These are phyloP conservation scores for Annulohypoxylon bovei DNA, from an alignment of 495 filamentous ascomycete genomes.

Conservation along the genomic window DNA sequence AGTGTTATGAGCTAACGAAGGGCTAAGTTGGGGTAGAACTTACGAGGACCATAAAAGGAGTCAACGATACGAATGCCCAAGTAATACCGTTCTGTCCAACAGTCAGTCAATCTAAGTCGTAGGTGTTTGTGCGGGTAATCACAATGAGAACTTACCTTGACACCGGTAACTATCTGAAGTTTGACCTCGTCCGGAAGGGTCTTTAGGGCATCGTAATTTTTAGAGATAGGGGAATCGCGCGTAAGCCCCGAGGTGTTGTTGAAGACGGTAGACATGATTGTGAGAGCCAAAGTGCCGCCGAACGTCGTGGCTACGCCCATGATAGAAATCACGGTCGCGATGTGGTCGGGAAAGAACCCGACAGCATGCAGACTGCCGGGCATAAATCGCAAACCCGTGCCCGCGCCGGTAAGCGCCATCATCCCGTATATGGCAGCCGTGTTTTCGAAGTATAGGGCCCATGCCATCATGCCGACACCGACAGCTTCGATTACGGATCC, in stretches of 20 bases:
- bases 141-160: slow-evolving; percentile 29
- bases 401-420: slow-evolving; percentile 67
- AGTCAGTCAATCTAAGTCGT: slow-evolving; percentile 9
- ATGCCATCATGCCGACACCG: slow-evolving; percentile 60
- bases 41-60: slow-evolving; percentile 63
- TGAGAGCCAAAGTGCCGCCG: slow-evolving; percentile 66
- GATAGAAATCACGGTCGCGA: slow-evolving; percentile 62
- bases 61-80: slow-evolving; percentile 65
- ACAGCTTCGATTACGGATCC: slow-evolving; percentile 60
- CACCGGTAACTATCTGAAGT: slow-evolving; percentile 42
- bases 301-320: slow-evolving; percentile 63
- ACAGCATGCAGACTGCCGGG: slow-evolving; percentile 58
- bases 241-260: slow-evolving; percentile 59
- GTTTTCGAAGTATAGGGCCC: slow-evolving; percentile 54
- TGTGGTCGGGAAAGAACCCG: slow-evolving; percentile 62
- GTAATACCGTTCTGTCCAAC: slow-evolving; percentile 56
- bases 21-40: neutral
- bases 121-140: neutral
- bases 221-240: slow-evolving; percentile 20
- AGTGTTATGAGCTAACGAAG: neutral
- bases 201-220: slow-evolving; percentile 28
- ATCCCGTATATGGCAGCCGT: slow-evolving; percentile 63
- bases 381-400: slow-evolving; percentile 64
- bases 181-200: slow-evolving; percentile 42
- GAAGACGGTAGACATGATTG: slow-evolving; percentile 70